Evolutionary conservation across 2,329 filamentous ascomycete species (phyloP).

Genomic region (Hymenoscyphus infarciens): DNA sequence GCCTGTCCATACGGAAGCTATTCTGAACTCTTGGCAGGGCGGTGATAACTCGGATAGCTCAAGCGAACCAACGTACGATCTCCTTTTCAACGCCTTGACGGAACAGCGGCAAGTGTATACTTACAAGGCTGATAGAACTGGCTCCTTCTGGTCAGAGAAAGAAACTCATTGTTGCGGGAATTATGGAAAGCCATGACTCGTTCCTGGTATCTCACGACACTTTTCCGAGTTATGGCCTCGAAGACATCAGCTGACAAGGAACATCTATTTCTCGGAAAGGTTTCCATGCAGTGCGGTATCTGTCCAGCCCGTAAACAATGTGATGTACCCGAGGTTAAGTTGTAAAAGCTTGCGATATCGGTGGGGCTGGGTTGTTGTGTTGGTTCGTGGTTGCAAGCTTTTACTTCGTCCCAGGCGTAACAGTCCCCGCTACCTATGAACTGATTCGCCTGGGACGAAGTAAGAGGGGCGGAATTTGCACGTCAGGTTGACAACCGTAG

Average conservation of each 20-base stretch:
- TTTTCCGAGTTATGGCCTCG: constrained; percentile 4
- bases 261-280: neutral
- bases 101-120: constrained; percentile 9
- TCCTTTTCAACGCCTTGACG: constrained; percentile 12
- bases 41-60: constrained; percentile 25
- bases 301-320: neutral
- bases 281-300: neutral
- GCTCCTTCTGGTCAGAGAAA: neutral
- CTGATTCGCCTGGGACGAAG: too few species aligned
- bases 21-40: constrained; percentile 21
- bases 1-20: constrained; percentile 18
- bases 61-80: constrained; percentile 4
- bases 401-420: too few species aligned
- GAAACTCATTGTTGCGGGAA: neutral
- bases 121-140: neutral
- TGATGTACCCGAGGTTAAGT: neutral
- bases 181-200: neutral
- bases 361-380: neutral
- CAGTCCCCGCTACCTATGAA: too few species aligned
- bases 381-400: neutral
- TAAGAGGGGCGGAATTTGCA: neutral
- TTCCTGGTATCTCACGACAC: too few species aligned
- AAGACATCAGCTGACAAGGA: constrained; percentile 5
- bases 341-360: neutral
- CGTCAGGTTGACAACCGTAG: neutral